Evolutionary conservation across 2,329 filamentous ascomycete species (phyloP), one percentile per base, ranked within the genome.

Genomic region (Phyllosticta ampelicida): DNA sequence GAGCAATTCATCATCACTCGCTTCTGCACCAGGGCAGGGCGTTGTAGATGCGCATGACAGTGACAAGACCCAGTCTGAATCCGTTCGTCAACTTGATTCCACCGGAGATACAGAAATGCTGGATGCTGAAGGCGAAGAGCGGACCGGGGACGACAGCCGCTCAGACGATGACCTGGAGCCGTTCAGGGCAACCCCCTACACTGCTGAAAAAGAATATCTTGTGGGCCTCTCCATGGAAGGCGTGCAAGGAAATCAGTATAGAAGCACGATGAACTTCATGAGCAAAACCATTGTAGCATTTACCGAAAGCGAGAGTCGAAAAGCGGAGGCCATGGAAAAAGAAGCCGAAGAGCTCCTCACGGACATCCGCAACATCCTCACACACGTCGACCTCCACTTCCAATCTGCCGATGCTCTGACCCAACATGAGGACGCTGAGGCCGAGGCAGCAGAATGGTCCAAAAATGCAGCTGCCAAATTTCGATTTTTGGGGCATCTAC

Each of bases 391-490:
- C n/a, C 51, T 56, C 13, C 50, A 48, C 5, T 60, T 36, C 26
- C 49, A 18, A 5, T 30, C 49, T 26, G 53, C 48, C 9, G 57
- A 59, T 29, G 48, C 52, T 21, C 30, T 59, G 19, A 59, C 57
- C 2, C 57, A 59, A 16, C 48, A 68, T 20, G 70, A 71, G 36
- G 19, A 44, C 19, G 16, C 19, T 18, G 29, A 23, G 5, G 36
- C 19, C 5, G 48, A 29, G 1, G 50, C 54, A 58, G 59, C 68
- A 68, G 56, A 63, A 62, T 55, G 63, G 63, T 21, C 62, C 65
- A 1, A 61, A 60, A 20, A 63, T 63, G 6, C 61, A 63, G 13
- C 54, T 62, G 19, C 66, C 70, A 74, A 73, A 56, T 73, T 73
- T 54, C 61, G 61, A 3, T 73, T 74, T 55, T 54, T 74, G 16